phyloP scores from a whole-genome alignment of 1,284 basidiomycete species.

The Tylopilus sp. region DNA sequence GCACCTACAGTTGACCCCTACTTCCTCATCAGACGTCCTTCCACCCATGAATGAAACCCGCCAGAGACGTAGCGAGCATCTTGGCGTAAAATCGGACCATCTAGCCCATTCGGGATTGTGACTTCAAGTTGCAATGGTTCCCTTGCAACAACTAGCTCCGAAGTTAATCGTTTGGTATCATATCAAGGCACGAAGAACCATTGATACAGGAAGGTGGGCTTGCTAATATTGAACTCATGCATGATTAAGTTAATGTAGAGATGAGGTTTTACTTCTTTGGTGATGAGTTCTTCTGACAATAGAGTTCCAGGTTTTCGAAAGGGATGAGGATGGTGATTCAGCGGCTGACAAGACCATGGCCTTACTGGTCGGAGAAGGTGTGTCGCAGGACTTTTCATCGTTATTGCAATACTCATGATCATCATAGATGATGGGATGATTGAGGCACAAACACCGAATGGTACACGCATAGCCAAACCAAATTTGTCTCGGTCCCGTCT shows the following conservation, averaged over 20 bases:
- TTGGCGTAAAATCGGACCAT: conserved; percentile 75
- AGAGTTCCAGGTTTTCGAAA: conserved; percentile 69
- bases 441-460: conserved; percentile 96
- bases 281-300: conserved; percentile 19
- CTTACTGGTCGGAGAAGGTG: conserved; percentile 85
- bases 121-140: conserved; percentile 39
- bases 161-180: no score
- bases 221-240: no score
- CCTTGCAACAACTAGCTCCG: conserved; percentile 27
- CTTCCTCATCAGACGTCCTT: conserved; percentile 37
- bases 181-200: no score
- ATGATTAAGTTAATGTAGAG: no score
- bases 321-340: conserved; percentile 77
- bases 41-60: conserved; percentile 52
- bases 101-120: conserved; percentile 36
- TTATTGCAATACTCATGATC: conserved; percentile 11
- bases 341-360: conserved; percentile 87
- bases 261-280: no score
- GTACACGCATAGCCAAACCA: conserved; percentile 93
- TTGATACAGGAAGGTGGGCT: no score
- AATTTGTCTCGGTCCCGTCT: conserved; percentile 56
- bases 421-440: conserved; percentile 86
- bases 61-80: conserved; percentile 84
- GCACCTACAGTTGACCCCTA: conserved; percentile 44
- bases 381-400: conserved; percentile 25